Evolutionary conservation across 441 rosid species (phyloP), one percentile per base, ranked within the genome.

Genomic region (Populus trichocarpa): DNA sequence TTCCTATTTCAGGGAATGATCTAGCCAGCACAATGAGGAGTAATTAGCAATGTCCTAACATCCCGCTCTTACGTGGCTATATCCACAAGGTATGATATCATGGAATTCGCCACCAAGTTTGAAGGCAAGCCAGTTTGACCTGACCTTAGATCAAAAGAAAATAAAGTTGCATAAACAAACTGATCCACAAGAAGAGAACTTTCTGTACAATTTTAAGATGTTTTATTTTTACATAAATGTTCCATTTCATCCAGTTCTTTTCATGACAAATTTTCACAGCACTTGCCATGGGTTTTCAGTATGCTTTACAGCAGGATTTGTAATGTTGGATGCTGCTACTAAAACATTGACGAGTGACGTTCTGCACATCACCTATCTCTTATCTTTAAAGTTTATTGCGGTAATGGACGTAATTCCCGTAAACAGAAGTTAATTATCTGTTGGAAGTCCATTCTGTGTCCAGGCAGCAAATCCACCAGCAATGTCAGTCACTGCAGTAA

Each of bases 391-490:
- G 20, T 46, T 66, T 10, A 53, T 36, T 35, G 69, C 30, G 3
- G 14, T 38, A 63, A 7, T 22, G 36, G 12, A 8, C 69, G 8
- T 8, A 3, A 46, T 16, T 33, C 23, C 25, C 4, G 6, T 20
- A 6, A 2, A 42, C 13, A 67, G n/a, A 22, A 11, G 64, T 86
- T 86, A 87, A 69, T 65, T 63, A 80, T 93, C 90, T 18, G 88
- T 83, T 10, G 98, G 97, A 32, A 95, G 94, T 35, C 88, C 90
- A 73, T 81, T 95, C 83, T 89, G 88, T 38, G 84, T 81, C 99
- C 99, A 95, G 12, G 96, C 88, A 1, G 86, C 87, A 69, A 81
- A 93, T 69, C 98, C 99, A 32, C 96, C 98, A 28, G 98, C 95
- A 35, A 95, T 84, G 81, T 95, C 95, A 1, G 93, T 88, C 6